phyloP scores from a whole-genome alignment of 2,329 filamentous ascomycete species.

The Daldinia sp. region DNA sequence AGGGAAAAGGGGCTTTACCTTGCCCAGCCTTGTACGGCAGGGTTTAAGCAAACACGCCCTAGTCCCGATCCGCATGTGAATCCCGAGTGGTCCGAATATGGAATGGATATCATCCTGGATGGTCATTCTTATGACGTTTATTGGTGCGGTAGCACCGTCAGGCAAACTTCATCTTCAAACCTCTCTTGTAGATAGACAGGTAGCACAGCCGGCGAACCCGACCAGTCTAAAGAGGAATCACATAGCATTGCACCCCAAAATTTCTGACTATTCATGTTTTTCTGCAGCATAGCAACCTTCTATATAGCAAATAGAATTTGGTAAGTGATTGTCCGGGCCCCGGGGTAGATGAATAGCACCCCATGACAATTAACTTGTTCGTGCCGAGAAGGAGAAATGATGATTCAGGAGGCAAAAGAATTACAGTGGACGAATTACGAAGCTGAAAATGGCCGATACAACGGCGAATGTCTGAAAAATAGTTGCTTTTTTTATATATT shows the following conservation, averaged over 20 bases:
- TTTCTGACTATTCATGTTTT: background rate
- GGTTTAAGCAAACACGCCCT: conserved; percentile 32
- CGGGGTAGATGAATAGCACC: conserved; percentile 7
- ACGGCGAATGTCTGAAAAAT: conserved; percentile 12
- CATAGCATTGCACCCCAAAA: conserved; percentile 13
- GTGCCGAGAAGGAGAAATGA: conserved; percentile 3
- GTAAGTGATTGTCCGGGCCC: background rate
- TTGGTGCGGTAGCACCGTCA: conserved; percentile 27
- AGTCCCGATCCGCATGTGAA: conserved; percentile 25
- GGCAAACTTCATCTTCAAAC: conserved; percentile 21
- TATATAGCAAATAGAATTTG: background rate
- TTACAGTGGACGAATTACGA: background rate
- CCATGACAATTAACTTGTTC: background rate
- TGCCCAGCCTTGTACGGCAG: conserved; percentile 23
- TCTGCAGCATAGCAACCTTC: background rate
- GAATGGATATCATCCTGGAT: background rate
- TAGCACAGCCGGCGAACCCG: conserved; percentile 22
- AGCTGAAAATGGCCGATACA: conserved; percentile 5
- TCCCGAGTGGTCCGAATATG: conserved; percentile 30
- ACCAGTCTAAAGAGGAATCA: conserved; percentile 19
- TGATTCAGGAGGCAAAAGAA: conserved; percentile 1
- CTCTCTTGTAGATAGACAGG: conserved; percentile 18
- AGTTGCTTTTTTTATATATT: background rate
- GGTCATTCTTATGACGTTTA: conserved; percentile 5
- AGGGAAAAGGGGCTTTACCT: conserved; percentile 11